A percentile compares a stretch with the other conserved stretches of the same genome.
phyloP scores from a whole-genome alignment of 352 stramenopile genomes.

The Saprolegnia diclina region DNA sequence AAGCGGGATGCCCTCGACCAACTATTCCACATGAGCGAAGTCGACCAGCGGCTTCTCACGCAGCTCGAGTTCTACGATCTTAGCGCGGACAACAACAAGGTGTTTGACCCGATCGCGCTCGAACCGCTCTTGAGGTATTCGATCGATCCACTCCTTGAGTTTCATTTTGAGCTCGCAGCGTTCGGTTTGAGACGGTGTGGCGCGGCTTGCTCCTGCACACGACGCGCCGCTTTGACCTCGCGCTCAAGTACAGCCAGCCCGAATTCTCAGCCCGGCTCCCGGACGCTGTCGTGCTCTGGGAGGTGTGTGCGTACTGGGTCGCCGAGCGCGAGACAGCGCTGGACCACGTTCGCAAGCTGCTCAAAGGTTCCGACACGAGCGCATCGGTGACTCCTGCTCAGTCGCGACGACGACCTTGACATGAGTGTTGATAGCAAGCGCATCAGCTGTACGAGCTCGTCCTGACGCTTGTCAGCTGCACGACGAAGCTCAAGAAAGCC shows the following conservation, averaged over 20 bases:
- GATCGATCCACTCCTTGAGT: neutral
- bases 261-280: constrained; percentile 46
- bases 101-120: constrained; percentile 62
- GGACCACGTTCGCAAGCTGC: constrained; percentile 15
- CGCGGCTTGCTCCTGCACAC: constrained; percentile 55
- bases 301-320: constrained; percentile 43
- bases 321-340: constrained; percentile 41
- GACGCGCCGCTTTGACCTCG: constrained; percentile 56
- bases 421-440: neutral
- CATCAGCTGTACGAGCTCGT: constrained; percentile 33
- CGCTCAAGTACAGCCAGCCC: constrained; percentile 69
- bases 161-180: constrained; percentile 18
- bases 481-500: constrained; percentile 41
- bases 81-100: constrained; percentile 30
- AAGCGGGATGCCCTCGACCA: constrained; percentile 14
- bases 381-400: neutral
- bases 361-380: constrained; percentile 16
- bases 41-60: neutral
- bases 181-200: constrained; percentile 62
- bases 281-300: constrained; percentile 61
- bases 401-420: neutral
- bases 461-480: constrained; percentile 39
- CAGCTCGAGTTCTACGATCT: neutral
- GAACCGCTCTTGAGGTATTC: constrained; percentile 39
- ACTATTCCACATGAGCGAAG: neutral